phyloP scores from a whole-genome alignment of 495 filamentous ascomycete species.

The Aspergillus ellipticus region DNA sequence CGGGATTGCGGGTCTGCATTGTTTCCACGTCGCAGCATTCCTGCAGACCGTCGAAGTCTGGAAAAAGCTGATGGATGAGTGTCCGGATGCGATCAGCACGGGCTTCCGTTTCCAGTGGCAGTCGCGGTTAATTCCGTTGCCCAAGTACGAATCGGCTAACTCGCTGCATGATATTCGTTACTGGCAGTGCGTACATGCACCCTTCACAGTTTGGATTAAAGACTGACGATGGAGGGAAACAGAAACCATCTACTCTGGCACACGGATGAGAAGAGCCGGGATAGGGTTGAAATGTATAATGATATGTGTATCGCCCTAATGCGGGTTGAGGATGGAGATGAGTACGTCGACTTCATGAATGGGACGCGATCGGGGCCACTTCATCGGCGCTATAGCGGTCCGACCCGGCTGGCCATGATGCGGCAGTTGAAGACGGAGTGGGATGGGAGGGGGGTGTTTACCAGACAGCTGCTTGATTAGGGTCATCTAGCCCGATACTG shows the following conservation, averaged over 20 bases:
- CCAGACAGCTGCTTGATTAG: background rate
- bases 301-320: background rate
- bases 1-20: background rate
- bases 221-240: background rate
- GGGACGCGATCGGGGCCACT: background rate
- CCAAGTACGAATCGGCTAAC: background rate
- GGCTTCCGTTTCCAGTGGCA: background rate
- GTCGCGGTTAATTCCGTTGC: background rate
- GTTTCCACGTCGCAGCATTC: background rate
- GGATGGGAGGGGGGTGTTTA: background rate
- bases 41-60: background rate
- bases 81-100: background rate
- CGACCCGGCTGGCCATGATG: background rate
- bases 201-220: no score
- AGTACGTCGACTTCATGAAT: background rate
- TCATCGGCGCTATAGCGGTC: background rate
- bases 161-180: background rate
- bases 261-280: background rate
- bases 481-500: no score
- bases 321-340: background rate
- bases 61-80: background rate
- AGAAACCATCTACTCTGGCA: background rate
- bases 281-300: background rate
- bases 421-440: background rate
- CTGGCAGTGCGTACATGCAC: constrained; percentile 2